Conservation (phyloP, 116 monocot species). For the Cymodocea nodosa region DNA sequence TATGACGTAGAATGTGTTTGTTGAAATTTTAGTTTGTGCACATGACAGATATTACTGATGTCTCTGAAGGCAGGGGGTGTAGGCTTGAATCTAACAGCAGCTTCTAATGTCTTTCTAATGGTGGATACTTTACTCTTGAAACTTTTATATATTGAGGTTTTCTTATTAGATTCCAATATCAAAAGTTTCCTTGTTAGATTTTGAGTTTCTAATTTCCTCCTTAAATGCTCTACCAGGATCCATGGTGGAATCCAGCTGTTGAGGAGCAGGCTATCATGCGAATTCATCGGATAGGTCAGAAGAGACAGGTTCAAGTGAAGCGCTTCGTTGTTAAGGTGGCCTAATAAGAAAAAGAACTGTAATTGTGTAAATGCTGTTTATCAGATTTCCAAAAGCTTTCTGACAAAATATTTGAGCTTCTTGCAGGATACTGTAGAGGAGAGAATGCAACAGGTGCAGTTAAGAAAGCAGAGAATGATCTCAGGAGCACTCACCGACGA, state of each 20-base stretch:
- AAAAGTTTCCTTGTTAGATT: neutral
- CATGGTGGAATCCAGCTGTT: conserved; percentile 98
- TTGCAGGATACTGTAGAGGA: conserved; percentile 76
- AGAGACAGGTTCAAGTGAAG: conserved; percentile 56
- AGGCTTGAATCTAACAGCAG: conserved; percentile 78
- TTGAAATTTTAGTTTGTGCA: neutral
- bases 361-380: too few species aligned
- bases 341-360: too few species aligned
- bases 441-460: conserved; percentile 81
- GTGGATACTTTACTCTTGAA: conserved; percentile 12
- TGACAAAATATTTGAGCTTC: neutral
- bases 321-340: conserved; percentile 81
- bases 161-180: too few species aligned
- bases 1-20: too few species aligned
- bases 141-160: too few species aligned
- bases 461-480: conserved; percentile 82
- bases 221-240: conserved; percentile 34
- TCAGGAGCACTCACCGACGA: conserved; percentile 82
- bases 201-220: neutral
- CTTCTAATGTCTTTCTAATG: conserved; percentile 87
- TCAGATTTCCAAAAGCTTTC: too few species aligned
- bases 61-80: conserved; percentile 90
- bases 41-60: conserved; percentile 58
- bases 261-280: conserved; percentile 97
- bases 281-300: conserved; percentile 86